A percentile compares a stretch with the other conserved stretches of the same genome.
Conservation (phyloP, 192 early-diverging fungal species). For the Radiomyces spectabilis region DNA sequence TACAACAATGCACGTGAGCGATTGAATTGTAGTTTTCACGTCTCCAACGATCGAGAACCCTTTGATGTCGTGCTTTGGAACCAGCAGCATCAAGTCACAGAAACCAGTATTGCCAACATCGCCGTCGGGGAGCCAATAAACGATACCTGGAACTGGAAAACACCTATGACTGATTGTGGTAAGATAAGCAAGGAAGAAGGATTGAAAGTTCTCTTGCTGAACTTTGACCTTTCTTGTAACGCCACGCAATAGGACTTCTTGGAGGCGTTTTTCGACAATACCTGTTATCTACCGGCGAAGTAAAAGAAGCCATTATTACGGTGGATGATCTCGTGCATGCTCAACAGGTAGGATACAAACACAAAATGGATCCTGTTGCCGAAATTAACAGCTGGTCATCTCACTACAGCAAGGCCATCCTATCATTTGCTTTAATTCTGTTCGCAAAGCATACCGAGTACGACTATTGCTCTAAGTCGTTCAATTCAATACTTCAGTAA, state of each 20-base stretch:
- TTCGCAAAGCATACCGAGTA: constrained; percentile 35
- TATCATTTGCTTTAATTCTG: constrained; percentile 52
- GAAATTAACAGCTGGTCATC: no score
- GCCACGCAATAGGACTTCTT: constrained; percentile 34
- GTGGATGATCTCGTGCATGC: constrained; percentile 36
- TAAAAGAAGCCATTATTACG: constrained; percentile 32
- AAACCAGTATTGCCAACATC: constrained; percentile 48
- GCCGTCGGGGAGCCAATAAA: constrained; percentile 29
- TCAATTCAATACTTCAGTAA: no score
- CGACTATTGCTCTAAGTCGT: no score
- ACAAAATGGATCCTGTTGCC: constrained; percentile 5
- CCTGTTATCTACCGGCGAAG: constrained; percentile 26
- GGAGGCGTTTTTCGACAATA: constrained; percentile 36
- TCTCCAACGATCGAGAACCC: constrained; percentile 3
- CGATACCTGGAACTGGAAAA: constrained; percentile 34
- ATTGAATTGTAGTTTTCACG: constrained; percentile 18
- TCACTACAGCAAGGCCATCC: constrained; percentile 28
- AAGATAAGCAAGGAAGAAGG: not conserved
- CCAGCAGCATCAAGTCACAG: constrained; percentile 38
- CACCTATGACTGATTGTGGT: constrained; percentile 30
- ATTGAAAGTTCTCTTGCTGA: not conserved
- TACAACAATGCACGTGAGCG: constrained; percentile 40
- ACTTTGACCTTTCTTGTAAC: not conserved
- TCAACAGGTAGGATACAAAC: constrained; percentile 24
- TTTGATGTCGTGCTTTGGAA: constrained; percentile 52